Base-by-base conservation (phyloP, 2,329 filamentous ascomycete genomes). In the Aspergillus sclerotialis region DNA sequence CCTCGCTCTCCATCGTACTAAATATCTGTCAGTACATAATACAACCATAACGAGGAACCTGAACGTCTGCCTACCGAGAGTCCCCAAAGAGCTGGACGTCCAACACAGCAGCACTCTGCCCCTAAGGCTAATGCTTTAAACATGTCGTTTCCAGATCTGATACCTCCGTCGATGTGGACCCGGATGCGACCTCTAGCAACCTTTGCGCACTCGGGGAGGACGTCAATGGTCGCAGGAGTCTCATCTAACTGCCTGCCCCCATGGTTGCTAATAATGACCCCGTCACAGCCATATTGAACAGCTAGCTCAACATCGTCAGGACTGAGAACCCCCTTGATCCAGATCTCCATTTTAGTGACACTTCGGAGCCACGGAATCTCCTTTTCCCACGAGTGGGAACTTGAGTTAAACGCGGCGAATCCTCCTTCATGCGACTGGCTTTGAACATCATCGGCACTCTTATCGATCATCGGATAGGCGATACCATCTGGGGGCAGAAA, bases 341-440 rank as follows among this genome's bases (percentile, higher is more conserved):
- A 57, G 25, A 48, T 65, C 33, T 72, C 58, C 57, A 75, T 64
- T 18, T 62, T 67, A 0, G 69, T 73, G 28, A 67, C 50, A 7
- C 53, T 59, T 10, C 67, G 58, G 34, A 76, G 40, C 65, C 68
- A 75, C 0, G 61, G 60, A 28, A 75, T 69, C 23, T 68, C 64
- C 2, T 51, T 49, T 12, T 64, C 66, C 73, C 73, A 77, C 3
- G 46, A 49, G 33, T 53, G 50, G n/a, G 46, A 42, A 17, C 43
- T 40, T 2, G 44, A 49, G 23, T 49, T 50, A 10, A 48, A 38
- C 2, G 40, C 43, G 9, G 33, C 33, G 29, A 53, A 53, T 1
- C 45, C 49, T 28, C 43, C 48, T 27, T 51, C 46, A 17, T 52
- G 49, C 10, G 43, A 37, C 16, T 50, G 35, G 13, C 28, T 11